Base-by-base conservation (phyloP, 257 asterid genomes). In the Cordia subcordata region DNA sequence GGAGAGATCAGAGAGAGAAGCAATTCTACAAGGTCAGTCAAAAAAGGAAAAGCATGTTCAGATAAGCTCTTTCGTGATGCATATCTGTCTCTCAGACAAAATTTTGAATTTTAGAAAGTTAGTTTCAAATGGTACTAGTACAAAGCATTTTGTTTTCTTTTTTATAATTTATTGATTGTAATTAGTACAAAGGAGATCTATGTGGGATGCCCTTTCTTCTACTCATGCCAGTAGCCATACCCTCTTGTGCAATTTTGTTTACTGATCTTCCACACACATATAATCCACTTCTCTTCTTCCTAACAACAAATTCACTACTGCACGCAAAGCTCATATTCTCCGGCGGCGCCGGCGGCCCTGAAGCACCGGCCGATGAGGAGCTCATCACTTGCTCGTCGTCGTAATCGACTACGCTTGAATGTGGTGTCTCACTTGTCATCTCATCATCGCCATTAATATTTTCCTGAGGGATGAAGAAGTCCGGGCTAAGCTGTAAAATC, bases 151-250 rank as follows among this genome's bases (percentile, higher is more conserved):
- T n/a, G n/a, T n/a, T n/a, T n/a, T n/a, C 55, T 53, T n/a, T 58
- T 57, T 57, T n/a, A 57, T n/a, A n/a, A n/a, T n/a, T n/a, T n/a
- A n/a, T n/a, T n/a, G n/a, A n/a, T n/a, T n/a, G n/a, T 44, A 53
- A 49, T 81, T 85, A 91, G 73, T 95, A 91, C 72, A 91, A 66
- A 22, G 98, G 96, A 64, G 98, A 85, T 78, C 98, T 88, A 71
- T 77, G 98, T 42, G 98, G 98, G 60, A 84, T 87, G 52, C 98
- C 79, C 84, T 91, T 91, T 72, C 98, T 85, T 74, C 98, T 82
- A 73, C 84, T 91, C 85, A 88, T 81, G 80, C 83, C 85, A 39
- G 83, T 85, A 46, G 87, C 86, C 84, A 84, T 85, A 67, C 83
- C 98, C 72, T 88, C 98, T 40, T 77, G 85, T 0, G 70, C 62